A percentile compares a stretch with the other conserved stretches of the same genome.
These are phyloP conservation scores for Trametes coccinea DNA, from an alignment of 768 basidiomycete genomes.

Conservation along the genomic window DNA sequence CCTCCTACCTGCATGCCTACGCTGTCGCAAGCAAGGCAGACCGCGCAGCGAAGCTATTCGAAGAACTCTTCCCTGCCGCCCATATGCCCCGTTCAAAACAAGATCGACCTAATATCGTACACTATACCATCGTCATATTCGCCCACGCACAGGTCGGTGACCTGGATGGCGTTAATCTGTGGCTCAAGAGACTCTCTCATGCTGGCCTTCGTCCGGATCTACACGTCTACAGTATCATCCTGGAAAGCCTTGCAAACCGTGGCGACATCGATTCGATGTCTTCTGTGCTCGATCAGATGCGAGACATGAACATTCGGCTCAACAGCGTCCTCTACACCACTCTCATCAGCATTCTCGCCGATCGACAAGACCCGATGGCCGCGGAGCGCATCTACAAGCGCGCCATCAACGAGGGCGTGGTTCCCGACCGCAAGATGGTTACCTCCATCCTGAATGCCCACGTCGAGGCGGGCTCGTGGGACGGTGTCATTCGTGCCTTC, in stretches of 20 bases:
- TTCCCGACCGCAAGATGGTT: conserved; percentile 65
- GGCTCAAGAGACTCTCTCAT: conserved; percentile 54
- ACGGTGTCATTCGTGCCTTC: conserved; percentile 69
- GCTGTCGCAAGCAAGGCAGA: conserved; percentile 46
- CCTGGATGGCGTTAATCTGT: conserved; percentile 47
- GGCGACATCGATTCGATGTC: conserved; percentile 57
- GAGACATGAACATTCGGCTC: conserved; percentile 45
- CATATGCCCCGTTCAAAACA: background rate
- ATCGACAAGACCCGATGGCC: conserved; percentile 57
- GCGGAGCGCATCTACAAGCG: conserved; percentile 69
- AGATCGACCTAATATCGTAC: conserved; percentile 44
- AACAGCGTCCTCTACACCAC: conserved; percentile 60
- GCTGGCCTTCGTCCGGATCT: conserved; percentile 54
- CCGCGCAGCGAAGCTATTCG: conserved; percentile 51
- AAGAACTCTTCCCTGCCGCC: conserved; percentile 46
- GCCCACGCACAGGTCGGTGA: conserved; percentile 53
- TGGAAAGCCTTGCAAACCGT: conserved; percentile 54
- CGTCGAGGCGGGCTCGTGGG: conserved; percentile 79
- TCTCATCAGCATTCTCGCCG: conserved; percentile 65
- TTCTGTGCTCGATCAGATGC: conserved; percentile 62
- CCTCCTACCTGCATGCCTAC: conserved; percentile 57
- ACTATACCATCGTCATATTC: conserved; percentile 59
- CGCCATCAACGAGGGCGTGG: conserved; percentile 60
- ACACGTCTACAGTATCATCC: conserved; percentile 58
- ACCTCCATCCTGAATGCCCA: conserved; percentile 80